Evolutionary conservation across 2,329 filamentous ascomycete genomes (phyloP).

Genomic region (Alternaria angustiovoidea): DNA sequence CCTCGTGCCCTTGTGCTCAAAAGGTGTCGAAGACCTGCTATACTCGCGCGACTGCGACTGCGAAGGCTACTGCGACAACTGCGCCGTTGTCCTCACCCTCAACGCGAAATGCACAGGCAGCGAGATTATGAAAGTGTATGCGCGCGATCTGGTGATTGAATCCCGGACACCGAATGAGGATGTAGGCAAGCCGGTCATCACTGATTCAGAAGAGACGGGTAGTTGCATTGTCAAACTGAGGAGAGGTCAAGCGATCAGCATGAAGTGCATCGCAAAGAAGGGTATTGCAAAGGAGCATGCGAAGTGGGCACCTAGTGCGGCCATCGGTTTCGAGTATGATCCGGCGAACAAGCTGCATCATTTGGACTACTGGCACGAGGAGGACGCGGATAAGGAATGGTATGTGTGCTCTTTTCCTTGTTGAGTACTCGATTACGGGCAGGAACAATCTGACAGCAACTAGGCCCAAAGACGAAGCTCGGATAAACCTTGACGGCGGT

Average conservation of each 20-base stretch:
- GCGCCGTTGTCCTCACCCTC: constrained; percentile 83
- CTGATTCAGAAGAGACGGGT: constrained; percentile 81
- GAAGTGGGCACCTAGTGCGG: constrained; percentile 94
- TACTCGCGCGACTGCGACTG: constrained; percentile 97
- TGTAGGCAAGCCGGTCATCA: constrained; percentile 83
- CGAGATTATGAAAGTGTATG: constrained; percentile 92
- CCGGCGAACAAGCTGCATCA: constrained; percentile 95
- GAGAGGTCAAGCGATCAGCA: constrained; percentile 85
- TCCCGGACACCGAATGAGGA: constrained; percentile 74
- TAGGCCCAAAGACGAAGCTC: constrained; percentile 85
- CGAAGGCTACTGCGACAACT: constrained; percentile 92
- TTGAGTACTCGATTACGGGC: no score
- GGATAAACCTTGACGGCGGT: constrained; percentile 77
- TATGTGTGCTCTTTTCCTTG: constrained; percentile 57
- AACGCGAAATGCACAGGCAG: constrained; percentile 86
- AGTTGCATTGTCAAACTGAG: constrained; percentile 89
- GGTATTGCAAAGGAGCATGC: constrained; percentile 98
- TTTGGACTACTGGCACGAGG: constrained; percentile 94
- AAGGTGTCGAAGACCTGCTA: constrained; percentile 79
- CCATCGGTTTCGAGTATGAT: constrained; percentile 97
- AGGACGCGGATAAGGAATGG: constrained; percentile 85
- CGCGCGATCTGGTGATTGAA: constrained; percentile 81
- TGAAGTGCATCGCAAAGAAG: constrained; percentile 95
- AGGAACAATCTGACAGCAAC: not conserved
- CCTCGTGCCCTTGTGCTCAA: constrained; percentile 85